phyloP scores from a whole-genome alignment of 2,329 filamentous ascomycete genomes.

The Verticillium nonalfalfae region DNA sequence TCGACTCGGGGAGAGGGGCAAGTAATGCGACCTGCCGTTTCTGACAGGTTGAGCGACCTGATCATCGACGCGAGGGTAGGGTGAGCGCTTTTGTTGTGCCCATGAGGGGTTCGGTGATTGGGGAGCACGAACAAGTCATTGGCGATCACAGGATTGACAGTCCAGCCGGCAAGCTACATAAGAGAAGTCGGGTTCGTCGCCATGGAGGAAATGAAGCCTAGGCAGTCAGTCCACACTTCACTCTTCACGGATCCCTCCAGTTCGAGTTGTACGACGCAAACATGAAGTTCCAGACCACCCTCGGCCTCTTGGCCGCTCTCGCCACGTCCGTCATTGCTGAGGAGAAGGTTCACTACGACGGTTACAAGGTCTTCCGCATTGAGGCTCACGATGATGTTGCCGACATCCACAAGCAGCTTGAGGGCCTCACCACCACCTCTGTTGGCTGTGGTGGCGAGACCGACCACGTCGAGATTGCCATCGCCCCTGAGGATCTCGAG shows the following conservation, averaged over 20 bases:
- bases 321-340: slow-evolving; percentile 9
- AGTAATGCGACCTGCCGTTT: slow-evolving; percentile 1
- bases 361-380: slow-evolving; percentile 38
- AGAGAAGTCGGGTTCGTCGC: background rate
- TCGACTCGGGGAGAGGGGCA: background rate
- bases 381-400: slow-evolving; percentile 24
- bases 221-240: background rate
- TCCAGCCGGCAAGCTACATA: background rate
- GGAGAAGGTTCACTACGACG: slow-evolving; percentile 29
- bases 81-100: background rate
- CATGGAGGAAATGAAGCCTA: background rate
- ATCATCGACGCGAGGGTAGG: background rate
- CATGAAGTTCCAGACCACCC: slow-evolving; percentile 8
- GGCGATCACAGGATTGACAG: background rate
- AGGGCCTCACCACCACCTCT: slow-evolving; percentile 31
- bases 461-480: slow-evolving; percentile 29
- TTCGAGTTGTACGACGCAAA: background rate
- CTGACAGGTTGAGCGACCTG: background rate
- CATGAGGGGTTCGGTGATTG: background rate
- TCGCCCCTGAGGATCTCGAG: slow-evolving; percentile 25
- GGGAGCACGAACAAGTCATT: background rate
- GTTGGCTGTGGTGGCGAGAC: slow-evolving; percentile 23
- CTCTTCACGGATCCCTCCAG: no score
- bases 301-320: slow-evolving; percentile 5
- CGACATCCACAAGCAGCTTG: slow-evolving; percentile 22